Conservation (phyloP, 2,329 filamentous ascomycete genomes). For the Fusarium sp. region DNA sequence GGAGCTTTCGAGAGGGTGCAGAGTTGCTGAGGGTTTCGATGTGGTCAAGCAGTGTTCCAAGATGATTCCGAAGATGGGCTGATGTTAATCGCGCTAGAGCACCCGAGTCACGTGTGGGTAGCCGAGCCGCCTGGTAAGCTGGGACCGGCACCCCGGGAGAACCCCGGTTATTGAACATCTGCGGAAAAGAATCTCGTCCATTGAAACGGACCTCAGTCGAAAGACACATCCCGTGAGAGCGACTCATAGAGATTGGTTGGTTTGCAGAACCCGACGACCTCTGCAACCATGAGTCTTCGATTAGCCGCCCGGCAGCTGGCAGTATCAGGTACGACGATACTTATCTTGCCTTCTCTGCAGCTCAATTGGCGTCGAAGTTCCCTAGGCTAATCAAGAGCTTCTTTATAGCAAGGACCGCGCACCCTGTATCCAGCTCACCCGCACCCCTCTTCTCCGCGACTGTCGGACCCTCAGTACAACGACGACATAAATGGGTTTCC, state of each 20-base stretch:
- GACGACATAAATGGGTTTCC: conserved; percentile 63
- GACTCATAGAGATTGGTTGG: conserved; percentile 42
- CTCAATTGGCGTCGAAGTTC: conserved; percentile 39
- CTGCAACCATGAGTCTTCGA: conserved; percentile 73
- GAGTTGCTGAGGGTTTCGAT: conserved; percentile 43
- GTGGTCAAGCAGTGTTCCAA: conserved; percentile 47
- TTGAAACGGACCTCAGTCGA: conserved; percentile 23
- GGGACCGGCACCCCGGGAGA: conserved; percentile 48
- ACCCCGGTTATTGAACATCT: conserved; percentile 38
- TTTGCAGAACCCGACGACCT: conserved; percentile 40
- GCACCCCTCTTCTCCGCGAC: conserved; percentile 35
- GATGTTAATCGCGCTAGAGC: conserved; percentile 56
- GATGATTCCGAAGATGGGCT: conserved; percentile 52
- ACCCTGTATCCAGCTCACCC: conserved; percentile 37
- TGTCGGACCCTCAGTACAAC: conserved; percentile 46
- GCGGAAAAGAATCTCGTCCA: conserved; percentile 50
- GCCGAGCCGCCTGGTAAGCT: conserved; percentile 5
- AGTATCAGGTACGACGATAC: conserved; percentile 67
- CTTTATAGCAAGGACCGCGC: conserved; percentile 44
- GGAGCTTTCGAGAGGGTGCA: conserved; percentile 39
- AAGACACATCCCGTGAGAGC: conserved; percentile 36
- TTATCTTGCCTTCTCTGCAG: conserved; percentile 4
- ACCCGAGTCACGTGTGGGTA: conserved; percentile 41
- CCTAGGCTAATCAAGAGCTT: conserved; percentile 34
- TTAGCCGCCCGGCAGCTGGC: conserved; percentile 74